These are phyloP conservation scores for Schizonepeta tenuifolia DNA, from an alignment of 257 asterid species.

Conservation along the genomic window DNA sequence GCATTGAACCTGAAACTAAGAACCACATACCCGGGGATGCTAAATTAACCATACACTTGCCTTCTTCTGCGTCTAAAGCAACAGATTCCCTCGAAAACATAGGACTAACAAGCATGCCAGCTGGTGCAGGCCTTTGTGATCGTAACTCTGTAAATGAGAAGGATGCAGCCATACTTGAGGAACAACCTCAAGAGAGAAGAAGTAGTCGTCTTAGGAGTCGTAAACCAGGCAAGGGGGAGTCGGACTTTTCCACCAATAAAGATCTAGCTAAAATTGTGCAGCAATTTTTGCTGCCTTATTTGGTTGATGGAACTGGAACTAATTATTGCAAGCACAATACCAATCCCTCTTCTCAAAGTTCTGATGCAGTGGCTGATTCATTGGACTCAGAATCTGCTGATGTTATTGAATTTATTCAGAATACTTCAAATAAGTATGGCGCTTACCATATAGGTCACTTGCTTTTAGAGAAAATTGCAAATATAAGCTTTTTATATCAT, in stretches of 20 bases:
- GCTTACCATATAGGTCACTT: slow-evolving; percentile 84
- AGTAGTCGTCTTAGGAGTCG: slow-evolving; percentile 97
- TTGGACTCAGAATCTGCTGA: slow-evolving; percentile 56
- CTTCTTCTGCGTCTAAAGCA: slow-evolving; percentile 53
- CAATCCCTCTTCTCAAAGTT: slow-evolving; percentile 41
- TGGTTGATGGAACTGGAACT: slow-evolving; percentile 50
- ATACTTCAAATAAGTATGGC: slow-evolving; percentile 63
- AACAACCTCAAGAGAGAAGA: slow-evolving; percentile 98
- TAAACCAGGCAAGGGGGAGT: slow-evolving; percentile 88
- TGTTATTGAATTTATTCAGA: slow-evolving; percentile 69
- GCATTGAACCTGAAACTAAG: slow-evolving; percentile 48
- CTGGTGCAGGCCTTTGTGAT: slow-evolving; percentile 45
- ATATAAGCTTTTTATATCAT: slow-evolving; percentile 53
- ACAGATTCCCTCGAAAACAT: slow-evolving; percentile 43
- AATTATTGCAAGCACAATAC: slow-evolving; percentile 42
- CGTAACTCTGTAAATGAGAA: slow-evolving; percentile 55
- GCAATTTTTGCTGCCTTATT: slow-evolving; percentile 70
- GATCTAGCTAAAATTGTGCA: slow-evolving; percentile 77
- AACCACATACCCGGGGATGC: slow-evolving; percentile 51
- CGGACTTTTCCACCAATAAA: slow-evolving; percentile 65
- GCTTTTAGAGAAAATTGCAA: slow-evolving; percentile 82
- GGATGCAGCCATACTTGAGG: slow-evolving; percentile 62
- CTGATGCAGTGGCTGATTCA: slow-evolving; percentile 48
- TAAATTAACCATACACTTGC: slow-evolving; percentile 56
- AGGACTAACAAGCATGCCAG: slow-evolving; percentile 43